A percentile compares a stretch with the other conserved stretches of the same genome.
Conservation (phyloP, 1,284 basidiomycete species). For the Heliocybe sulcata region DNA sequence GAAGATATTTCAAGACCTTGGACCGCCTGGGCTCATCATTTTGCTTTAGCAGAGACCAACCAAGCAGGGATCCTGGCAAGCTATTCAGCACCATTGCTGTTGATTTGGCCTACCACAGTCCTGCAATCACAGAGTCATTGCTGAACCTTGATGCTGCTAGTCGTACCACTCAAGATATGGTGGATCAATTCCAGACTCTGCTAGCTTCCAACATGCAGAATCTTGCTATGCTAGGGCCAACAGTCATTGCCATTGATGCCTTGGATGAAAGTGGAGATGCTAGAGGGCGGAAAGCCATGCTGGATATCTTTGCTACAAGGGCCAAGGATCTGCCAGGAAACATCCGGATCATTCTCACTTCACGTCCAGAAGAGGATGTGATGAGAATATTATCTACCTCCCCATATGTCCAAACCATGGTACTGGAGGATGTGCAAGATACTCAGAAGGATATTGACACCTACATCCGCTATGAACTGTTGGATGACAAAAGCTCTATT, state of each 20-base stretch:
- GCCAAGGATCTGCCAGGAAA: constrained; percentile 5
- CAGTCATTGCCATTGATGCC: constrained; percentile 14
- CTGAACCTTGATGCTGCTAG: background rate
- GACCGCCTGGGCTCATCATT: constrained; percentile 17
- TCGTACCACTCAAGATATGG: constrained; percentile 1
- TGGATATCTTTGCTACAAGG: constrained; percentile 2
- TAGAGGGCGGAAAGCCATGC: background rate
- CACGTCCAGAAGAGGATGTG: constrained; percentile 9
- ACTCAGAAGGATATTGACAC: constrained; percentile 2
- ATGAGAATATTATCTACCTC: background rate
- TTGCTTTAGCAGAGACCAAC: constrained; percentile 16
- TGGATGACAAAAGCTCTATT: background rate
- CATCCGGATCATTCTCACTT: constrained; percentile 10
- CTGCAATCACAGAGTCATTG: background rate
- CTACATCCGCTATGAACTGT: background rate
- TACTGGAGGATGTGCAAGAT: background rate
- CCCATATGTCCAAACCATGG: constrained; percentile 1
- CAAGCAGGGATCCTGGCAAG: constrained; percentile 3
- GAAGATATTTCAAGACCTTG: constrained; percentile 5
- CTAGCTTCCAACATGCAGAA: constrained; percentile 7
- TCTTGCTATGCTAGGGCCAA: constrained; percentile 8
- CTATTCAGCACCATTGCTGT: constrained; percentile 15
- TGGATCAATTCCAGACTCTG: constrained; percentile 11
- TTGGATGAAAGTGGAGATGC: constrained; percentile 12
- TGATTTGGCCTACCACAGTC: constrained; percentile 5